phyloP scores from a whole-genome alignment of 2,329 filamentous ascomycete species.

The Hymenoscyphus fraxineus region DNA sequence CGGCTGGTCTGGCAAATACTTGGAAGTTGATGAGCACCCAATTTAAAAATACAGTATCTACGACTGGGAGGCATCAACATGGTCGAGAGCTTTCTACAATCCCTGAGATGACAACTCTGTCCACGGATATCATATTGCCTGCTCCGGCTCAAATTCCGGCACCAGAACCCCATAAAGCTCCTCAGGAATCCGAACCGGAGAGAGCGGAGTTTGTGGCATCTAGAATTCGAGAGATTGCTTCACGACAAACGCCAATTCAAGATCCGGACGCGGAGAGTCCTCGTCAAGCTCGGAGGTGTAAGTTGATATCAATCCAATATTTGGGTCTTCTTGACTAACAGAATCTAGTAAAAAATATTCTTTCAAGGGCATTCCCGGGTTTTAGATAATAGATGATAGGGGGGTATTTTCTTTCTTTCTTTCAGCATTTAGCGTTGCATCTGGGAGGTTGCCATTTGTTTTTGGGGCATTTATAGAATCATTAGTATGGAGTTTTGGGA shows the following conservation, averaged over 20 bases:
- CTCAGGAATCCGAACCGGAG: not conserved
- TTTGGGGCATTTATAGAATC: not conserved
- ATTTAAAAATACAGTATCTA: conserved; percentile 10
- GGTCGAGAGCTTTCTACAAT: conserved; percentile 11
- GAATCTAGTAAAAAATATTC: conserved; percentile 22
- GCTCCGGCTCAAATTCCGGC: conserved; percentile 8
- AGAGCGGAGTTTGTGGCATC: conserved; percentile 23
- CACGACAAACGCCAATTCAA: conserved; percentile 22
- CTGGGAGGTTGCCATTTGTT: not conserved
- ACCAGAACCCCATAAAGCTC: conserved; percentile 4
- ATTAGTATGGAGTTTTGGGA: not conserved
- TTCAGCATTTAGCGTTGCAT: conserved; percentile 21
- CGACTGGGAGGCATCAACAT: conserved; percentile 7
- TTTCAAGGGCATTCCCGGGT: conserved; percentile 30
- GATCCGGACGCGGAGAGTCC: conserved; percentile 24
- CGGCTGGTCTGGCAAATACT: conserved; percentile 7
- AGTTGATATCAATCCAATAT: not conserved
- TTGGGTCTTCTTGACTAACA: conserved; percentile 7
- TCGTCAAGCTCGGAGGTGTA: conserved; percentile 23
- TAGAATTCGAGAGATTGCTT: conserved; percentile 27
- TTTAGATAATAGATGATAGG: conserved; percentile 18
- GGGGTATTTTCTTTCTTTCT: conserved; percentile 8
- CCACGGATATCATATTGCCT: conserved; percentile 15
- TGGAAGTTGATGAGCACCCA: conserved; percentile 15
- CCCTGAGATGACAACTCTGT: conserved; percentile 16